A percentile compares a stretch with the other conserved stretches of the same genome.
phyloP scores from a whole-genome alignment of 306 rosid genomes.

The Citrullus colocynthis region DNA sequence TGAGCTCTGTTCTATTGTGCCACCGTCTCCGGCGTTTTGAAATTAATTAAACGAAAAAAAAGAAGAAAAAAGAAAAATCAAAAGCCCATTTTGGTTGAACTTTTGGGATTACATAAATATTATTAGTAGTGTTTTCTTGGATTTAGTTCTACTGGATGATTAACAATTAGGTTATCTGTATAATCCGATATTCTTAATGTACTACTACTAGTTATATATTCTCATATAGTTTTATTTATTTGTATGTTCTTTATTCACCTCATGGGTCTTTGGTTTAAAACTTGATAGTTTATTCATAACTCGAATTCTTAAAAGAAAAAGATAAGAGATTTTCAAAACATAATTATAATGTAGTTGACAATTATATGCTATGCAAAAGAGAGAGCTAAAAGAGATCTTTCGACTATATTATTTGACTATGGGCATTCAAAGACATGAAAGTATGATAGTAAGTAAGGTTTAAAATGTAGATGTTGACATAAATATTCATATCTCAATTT shows the following conservation, averaged over 20 bases:
- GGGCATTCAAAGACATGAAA: no score
- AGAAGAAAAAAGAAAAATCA: not conserved
- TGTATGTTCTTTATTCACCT: not conserved
- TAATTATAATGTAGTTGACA: no score
- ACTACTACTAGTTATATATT: not conserved
- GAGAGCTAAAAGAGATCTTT: no score
- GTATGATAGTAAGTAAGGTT: no score
- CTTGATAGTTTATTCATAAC: no score
- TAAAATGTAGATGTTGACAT: no score
- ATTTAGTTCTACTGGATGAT: not conserved
- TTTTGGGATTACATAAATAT: not conserved
- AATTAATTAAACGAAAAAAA: not conserved
- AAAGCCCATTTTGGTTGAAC: not conserved
- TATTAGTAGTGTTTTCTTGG: not conserved
- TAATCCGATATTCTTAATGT: not conserved
- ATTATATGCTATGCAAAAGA: no score
- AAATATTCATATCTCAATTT: no score
- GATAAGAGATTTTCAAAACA: no score
- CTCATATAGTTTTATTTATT: not conserved
- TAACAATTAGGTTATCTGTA: not conserved
- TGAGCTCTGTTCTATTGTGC: conserved; percentile 49
- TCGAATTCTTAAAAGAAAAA: no score
- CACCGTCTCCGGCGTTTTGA: conserved; percentile 18
- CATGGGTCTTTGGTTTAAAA: no score
- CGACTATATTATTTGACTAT: no score